A percentile compares a stretch with the other conserved stretches of the same genome.
phyloP scores from a whole-genome alignment of 345 rosid species.

The Diplotaxis tenuifolia region DNA sequence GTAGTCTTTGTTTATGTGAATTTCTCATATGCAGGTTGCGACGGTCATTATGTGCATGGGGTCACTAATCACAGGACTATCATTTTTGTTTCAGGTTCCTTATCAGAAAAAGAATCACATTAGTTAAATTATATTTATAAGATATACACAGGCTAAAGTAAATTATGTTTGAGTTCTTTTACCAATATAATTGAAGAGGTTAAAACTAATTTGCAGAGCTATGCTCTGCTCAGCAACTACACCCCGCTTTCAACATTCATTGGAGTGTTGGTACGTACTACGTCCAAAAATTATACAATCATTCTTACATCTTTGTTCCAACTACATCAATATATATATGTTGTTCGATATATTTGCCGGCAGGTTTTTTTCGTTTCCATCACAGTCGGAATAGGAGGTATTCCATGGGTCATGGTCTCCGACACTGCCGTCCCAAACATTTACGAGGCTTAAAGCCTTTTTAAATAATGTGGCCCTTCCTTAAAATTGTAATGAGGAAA shows the following conservation, averaged over 20 bases:
- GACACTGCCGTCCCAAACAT: too few relatives aligned
- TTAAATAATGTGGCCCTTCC: too few relatives aligned
- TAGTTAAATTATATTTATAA: neutral
- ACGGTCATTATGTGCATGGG: slow-evolving; percentile 80
- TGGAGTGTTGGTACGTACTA: slow-evolving; percentile 30
- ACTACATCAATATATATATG: neutral
- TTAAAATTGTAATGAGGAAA: too few relatives aligned
- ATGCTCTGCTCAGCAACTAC: slow-evolving; percentile 11
- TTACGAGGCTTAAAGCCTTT: too few relatives aligned
- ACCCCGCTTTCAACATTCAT: slow-evolving; percentile 30
- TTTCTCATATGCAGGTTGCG: slow-evolving; percentile 51
- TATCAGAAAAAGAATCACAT: neutral
- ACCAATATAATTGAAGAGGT: neutral
- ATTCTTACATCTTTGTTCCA: neutral
- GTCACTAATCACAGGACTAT: slow-evolving; percentile 57
- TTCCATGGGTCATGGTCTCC: slow-evolving; percentile 79
- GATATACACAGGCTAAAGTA: neutral
- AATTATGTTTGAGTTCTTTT: neutral
- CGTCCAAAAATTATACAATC: neutral
- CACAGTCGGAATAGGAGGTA: slow-evolving; percentile 69
- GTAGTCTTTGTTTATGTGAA: neutral
- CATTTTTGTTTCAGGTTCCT: slow-evolving; percentile 61
- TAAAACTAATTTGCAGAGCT: slow-evolving; percentile 19
- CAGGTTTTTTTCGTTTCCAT: slow-evolving; percentile 49
- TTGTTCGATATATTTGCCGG: neutral